Evolutionary conservation across 306 rosid genomes (phyloP).

Genomic region (Vachellia pachyceras): DNA sequence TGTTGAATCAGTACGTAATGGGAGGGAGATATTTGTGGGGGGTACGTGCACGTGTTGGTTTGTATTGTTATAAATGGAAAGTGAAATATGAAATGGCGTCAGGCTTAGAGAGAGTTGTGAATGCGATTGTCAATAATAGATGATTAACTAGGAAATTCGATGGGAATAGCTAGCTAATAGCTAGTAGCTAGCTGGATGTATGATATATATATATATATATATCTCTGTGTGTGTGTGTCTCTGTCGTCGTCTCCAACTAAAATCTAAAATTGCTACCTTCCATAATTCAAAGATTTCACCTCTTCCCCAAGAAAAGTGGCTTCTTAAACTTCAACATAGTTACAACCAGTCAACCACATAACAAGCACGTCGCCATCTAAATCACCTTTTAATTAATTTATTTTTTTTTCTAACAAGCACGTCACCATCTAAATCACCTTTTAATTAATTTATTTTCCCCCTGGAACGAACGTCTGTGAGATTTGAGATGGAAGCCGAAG

Average conservation of each 20-base stretch:
- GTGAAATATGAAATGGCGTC: not conserved
- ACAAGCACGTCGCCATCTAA: conserved; percentile 1
- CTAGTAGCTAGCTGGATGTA: not conserved
- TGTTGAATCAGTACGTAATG: not conserved
- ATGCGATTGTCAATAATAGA: not conserved
- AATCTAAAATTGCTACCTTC: not conserved
- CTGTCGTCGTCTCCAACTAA: not conserved
- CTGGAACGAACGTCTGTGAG: not conserved
- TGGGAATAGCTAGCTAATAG: too few relatives aligned
- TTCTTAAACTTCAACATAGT: not conserved
- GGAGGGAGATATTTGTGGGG: not conserved
- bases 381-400: not conserved
- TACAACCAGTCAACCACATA: too few relatives aligned
- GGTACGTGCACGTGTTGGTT: conserved; percentile 28
- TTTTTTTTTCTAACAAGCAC: too few relatives aligned
- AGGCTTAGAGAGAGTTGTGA: not conserved
- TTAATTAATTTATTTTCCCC: too few relatives aligned
- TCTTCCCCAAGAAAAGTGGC: not conserved
- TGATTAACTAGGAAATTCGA: not conserved
- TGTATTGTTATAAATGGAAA: not conserved
- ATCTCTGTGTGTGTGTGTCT: too few relatives aligned
- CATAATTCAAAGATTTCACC: not conserved
- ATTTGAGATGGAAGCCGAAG: not conserved
- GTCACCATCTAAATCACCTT: too few relatives aligned
- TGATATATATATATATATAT: too few relatives aligned